A percentile compares a stretch with the other conserved stretches of the same genome.
Conservation (phyloP, 2,329 filamentous ascomycete species). For the Botrytis deweyae region DNA sequence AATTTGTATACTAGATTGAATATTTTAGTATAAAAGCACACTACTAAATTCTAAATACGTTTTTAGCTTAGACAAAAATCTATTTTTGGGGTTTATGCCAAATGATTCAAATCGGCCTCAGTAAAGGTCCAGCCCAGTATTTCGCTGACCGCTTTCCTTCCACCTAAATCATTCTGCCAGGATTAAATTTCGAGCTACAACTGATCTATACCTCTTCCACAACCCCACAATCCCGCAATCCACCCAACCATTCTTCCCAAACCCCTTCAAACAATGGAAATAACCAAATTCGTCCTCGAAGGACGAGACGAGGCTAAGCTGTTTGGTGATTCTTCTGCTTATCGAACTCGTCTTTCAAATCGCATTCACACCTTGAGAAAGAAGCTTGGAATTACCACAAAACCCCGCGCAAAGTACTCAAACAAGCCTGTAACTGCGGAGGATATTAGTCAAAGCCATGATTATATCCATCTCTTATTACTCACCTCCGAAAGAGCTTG, state of each 20-base stretch:
- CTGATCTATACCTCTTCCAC: neutral
- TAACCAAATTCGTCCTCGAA: conserved; percentile 79
- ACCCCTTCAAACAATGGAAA: conserved; percentile 27
- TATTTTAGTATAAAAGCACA: too few species aligned
- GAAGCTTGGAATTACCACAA: conserved; percentile 80
- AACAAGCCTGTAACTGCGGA: conserved; percentile 71
- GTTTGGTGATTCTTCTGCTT: conserved; percentile 84
- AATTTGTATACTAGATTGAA: too few species aligned
- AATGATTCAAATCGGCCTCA: too few species aligned
- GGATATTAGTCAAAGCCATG: conserved; percentile 71
- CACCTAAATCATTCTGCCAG: neutral
- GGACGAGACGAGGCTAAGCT: conserved; percentile 81
- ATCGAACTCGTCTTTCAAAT: conserved; percentile 75
- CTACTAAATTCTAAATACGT: too few species aligned
- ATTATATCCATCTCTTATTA: conserved; percentile 79
- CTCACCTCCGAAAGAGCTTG: conserved; percentile 87
- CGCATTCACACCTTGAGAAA: conserved; percentile 80
- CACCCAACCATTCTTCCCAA: neutral
- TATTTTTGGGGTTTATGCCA: too few species aligned
- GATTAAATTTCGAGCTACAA: neutral
- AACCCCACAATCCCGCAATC: conserved; percentile 22
- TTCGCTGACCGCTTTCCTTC: neutral
- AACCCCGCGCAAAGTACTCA: conserved; percentile 82
- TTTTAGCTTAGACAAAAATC: too few species aligned
- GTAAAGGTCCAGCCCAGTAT: neutral